phyloP scores from a whole-genome alignment of 2,329 filamentous ascomycete species.

The Ophiostoma tasmaniense region DNA sequence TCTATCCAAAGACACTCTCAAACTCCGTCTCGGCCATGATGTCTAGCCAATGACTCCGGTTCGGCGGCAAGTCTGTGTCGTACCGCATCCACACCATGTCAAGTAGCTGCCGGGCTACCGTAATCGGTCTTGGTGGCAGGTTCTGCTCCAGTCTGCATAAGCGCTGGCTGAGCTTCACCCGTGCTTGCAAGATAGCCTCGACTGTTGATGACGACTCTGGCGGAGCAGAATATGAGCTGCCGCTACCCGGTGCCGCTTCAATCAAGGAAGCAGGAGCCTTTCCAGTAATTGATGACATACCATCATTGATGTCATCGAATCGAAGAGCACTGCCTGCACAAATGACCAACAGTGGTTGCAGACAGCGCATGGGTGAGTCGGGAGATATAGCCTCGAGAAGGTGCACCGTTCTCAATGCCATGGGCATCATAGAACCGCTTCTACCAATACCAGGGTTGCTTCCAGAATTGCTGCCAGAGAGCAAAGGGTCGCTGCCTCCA shows the following conservation, averaged over 20 bases:
- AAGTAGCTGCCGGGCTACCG: slow-evolving; percentile 31
- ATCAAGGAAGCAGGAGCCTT: not conserved
- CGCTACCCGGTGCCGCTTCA: not conserved
- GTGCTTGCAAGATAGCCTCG: not conserved
- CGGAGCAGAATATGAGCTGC: not conserved
- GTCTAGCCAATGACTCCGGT: slow-evolving; percentile 19
- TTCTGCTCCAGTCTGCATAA: slow-evolving; percentile 31
- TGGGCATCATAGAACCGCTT: slow-evolving; percentile 13
- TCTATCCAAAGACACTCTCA: slow-evolving; percentile 18
- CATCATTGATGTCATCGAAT: not conserved
- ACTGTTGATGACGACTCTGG: not conserved
- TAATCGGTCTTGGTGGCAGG: slow-evolving; percentile 32
- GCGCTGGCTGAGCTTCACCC: slow-evolving; percentile 16
- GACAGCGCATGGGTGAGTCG: slow-evolving; percentile 22
- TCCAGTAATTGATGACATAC: no score
- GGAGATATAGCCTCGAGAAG: slow-evolving; percentile 20
- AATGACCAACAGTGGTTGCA: slow-evolving; percentile 23
- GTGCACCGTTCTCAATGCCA: slow-evolving; percentile 15
- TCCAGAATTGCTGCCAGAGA: not conserved
- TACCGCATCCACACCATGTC: slow-evolving; percentile 34
- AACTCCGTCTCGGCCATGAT: slow-evolving; percentile 17
- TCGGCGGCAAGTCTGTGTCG: slow-evolving; percentile 26
- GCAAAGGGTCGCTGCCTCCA: not conserved
- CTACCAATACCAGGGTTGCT: not conserved
- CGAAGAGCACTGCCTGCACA: slow-evolving; percentile 21